Conservation (phyloP, 305 asterid species). For the Coffea humblotiana region DNA sequence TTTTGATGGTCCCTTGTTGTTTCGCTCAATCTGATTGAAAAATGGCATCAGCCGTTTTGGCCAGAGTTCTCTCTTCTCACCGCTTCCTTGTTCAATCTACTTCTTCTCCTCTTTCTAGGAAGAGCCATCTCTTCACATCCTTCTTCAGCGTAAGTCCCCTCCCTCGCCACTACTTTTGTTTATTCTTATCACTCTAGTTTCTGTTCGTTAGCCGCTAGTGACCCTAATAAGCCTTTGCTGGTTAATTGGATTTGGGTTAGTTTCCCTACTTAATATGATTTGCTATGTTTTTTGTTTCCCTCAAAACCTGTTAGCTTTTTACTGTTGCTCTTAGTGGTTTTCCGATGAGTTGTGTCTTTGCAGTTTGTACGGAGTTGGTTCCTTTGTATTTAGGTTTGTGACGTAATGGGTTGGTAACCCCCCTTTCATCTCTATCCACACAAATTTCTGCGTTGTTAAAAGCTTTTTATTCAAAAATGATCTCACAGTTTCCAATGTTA, state of each 20-base stretch:
- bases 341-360: not conserved
- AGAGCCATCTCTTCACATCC: slow-evolving; percentile 39
- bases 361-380: not conserved
- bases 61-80: slow-evolving; percentile 55
- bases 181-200: not conserved
- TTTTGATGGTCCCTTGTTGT: slow-evolving; percentile 19
- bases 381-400: not conserved
- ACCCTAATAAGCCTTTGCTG: not conserved
- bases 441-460: not conserved
- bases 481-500: not conserved
- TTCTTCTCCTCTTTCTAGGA: slow-evolving; percentile 30
- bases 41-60: slow-evolving; percentile 58
- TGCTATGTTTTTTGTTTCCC: not conserved
- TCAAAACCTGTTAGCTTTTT: slow-evolving; percentile 6
- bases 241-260: not conserved
- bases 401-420: not conserved
- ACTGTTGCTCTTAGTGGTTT: not conserved
- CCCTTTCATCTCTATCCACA: not conserved
- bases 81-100: slow-evolving; percentile 47
- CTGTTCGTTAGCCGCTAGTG: not conserved
- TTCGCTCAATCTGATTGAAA: slow-evolving; percentile 19
- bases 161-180: not conserved
- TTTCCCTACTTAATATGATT: not conserved
- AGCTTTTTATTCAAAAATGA: not conserved
- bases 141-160: slow-evolving; percentile 44